Evolutionary conservation across 768 basidiomycete genomes (phyloP).

Genomic region (Hygrocybe punicea): DNA sequence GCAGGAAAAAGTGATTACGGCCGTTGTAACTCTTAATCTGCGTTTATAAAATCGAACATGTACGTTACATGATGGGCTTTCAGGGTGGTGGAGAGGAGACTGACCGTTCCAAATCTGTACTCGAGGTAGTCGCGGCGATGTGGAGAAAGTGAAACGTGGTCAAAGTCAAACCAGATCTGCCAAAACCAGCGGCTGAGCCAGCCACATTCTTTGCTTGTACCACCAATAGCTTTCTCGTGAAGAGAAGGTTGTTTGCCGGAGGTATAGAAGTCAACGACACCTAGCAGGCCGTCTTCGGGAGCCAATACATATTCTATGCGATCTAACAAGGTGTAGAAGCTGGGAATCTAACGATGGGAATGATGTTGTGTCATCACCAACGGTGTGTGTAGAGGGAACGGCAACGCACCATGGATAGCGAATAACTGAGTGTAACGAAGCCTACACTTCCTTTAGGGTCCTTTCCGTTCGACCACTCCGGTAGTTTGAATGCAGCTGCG

Average conservation of each 20-base stretch:
- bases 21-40: conserved; percentile 68
- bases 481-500: conserved; percentile 62
- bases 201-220: conserved; percentile 54
- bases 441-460: conserved; percentile 56
- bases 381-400: not conserved
- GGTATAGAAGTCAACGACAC: conserved; percentile 75
- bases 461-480: conserved; percentile 49
- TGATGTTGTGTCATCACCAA: not conserved
- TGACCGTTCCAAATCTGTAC: conserved; percentile 70
- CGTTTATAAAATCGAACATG: not conserved
- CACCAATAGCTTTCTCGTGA: conserved; percentile 62
- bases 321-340: conserved; percentile 64
- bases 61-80: not conserved
- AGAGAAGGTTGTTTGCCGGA: conserved; percentile 52
- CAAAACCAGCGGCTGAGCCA: conserved; percentile 77
- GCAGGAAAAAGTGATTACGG: conserved; percentile 66
- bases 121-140: conserved; percentile 70
- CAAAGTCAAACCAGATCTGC: conserved; percentile 68
- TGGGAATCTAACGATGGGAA: conserved; percentile 45
- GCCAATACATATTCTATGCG: conserved; percentile 62
- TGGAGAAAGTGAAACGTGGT: conserved; percentile 49
- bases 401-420: conserved; percentile 49
- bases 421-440: conserved; percentile 54
- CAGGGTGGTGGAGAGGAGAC: conserved; percentile 14
- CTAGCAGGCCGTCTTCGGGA: conserved; percentile 55